Percentiles rank a stretch among this genome's conserved stretches.
These are phyloP conservation scores for Clonostachys byssicola DNA, from an alignment of 2,329 filamentous ascomycete genomes.

Conservation along the genomic window DNA sequence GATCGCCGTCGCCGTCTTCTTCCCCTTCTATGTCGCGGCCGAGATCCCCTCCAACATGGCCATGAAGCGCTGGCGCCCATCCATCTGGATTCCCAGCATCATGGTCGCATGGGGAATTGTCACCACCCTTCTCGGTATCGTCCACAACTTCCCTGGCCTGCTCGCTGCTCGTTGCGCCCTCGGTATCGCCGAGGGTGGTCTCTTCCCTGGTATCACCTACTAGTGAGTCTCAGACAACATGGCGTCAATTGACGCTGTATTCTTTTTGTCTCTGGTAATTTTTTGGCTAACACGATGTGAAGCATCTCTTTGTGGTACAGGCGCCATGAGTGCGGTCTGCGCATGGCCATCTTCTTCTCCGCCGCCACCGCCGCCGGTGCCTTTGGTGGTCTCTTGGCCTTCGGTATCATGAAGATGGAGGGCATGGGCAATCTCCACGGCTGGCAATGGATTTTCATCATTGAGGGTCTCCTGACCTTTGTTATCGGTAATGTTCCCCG, in stretches of 20 bases:
- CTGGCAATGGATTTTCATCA: slow-evolving; percentile 80
- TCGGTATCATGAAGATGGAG: slow-evolving; percentile 54
- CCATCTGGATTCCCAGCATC: slow-evolving; percentile 45
- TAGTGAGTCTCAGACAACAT: slow-evolving; percentile 24
- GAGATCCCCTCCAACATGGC: slow-evolving; percentile 55
- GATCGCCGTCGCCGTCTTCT: slow-evolving; percentile 44
- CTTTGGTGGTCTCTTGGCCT: slow-evolving; percentile 58
- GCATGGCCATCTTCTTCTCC: slow-evolving; percentile 57
- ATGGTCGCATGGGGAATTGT: slow-evolving; percentile 47
- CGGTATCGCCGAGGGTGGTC: slow-evolving; percentile 48
- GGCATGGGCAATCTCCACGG: slow-evolving; percentile 47
- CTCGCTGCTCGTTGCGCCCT: slow-evolving; percentile 41
- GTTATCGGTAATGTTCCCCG: slow-evolving; percentile 22
- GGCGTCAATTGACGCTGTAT: background rate
- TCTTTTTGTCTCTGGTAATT: background rate
- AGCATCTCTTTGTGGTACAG: slow-evolving; percentile 55
- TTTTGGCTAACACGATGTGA: background rate
- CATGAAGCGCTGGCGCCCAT: slow-evolving; percentile 48
- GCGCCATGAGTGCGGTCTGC: slow-evolving; percentile 54
- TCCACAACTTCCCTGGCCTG: slow-evolving; percentile 44
- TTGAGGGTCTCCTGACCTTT: slow-evolving; percentile 52
- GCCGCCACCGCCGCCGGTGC: slow-evolving; percentile 56
- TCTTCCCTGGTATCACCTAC: slow-evolving; percentile 60
- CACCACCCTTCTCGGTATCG: slow-evolving; percentile 45
- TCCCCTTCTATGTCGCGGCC: slow-evolving; percentile 45